Base-by-base conservation (phyloP, 768 basidiomycete species). In the Amanita pallidorosea region DNA sequence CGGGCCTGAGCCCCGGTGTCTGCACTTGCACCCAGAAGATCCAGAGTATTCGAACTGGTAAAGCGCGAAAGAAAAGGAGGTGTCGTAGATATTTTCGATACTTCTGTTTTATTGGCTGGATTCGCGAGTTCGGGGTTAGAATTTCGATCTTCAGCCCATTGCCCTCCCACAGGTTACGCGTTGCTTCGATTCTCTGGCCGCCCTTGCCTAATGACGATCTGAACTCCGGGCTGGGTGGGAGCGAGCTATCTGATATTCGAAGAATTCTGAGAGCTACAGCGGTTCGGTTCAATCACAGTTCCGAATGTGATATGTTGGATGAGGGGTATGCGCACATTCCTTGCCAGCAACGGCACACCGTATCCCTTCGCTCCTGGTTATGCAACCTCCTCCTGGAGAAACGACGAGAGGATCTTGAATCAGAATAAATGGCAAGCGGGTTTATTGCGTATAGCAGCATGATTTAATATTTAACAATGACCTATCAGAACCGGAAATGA, bases 121-220 rank as follows among this genome's bases (percentile, higher is more conserved):
- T 61, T 63, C 11, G 71, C 67, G 49, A 70, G 68, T 46, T 75
- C 78, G 20, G 76, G 75, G 53, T 83, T 84, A 6, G 87, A 85
- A n/a, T 83, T 49, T 89, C 87, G 17, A 85, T 79, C 65, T 88
- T 89, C 50, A 90, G 66, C 0, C 84, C 85, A 49, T 79, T 86
- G 0, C 80, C 78, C 7, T 80, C 83, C 88, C 88, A 90, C 43
- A 86, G 68, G 59, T 89, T 89, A 44, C 81, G 76, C 11, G 83
- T 83, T 7, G 74, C 72, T 51, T 88, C 87, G n/a, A 86, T 75
- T 34, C 79, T 73, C 61, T 77, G 72, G 0, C 84, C 83, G 3
- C 83, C 83, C 27, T 67, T 67, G 12, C 83, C 85, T 9, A 74
- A 63, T 5, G 67, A 66, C 5, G 66, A 73, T 60, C 74, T 84